Base-by-base conservation (phyloP, 139 green algal genomes). In the Coccomyxa sp. region DNA sequence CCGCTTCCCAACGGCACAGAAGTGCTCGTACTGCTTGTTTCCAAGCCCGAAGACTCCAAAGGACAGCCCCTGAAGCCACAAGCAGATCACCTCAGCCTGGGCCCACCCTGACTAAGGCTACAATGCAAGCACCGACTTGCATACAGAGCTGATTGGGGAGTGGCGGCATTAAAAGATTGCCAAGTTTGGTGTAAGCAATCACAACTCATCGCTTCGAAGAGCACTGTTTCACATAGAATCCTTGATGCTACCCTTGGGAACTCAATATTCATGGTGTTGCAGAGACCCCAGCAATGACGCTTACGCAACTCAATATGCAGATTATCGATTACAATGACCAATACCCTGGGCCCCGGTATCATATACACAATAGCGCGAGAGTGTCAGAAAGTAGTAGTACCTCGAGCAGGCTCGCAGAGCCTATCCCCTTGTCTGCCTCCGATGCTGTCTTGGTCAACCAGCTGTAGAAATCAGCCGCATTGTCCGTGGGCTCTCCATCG, bases 1-100 rank as follows among this genome's bases (percentile, higher is more conserved):
- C 39, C 90, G 86, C 78, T 94, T 93, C 40, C 94, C 94, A 55
- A 95, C 89, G 0, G 89, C 86, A 78, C 94, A 96, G 86, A 98
- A 99, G 87, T 98, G 95, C 88, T 99, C 96, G 75, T 99, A 99
- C 90, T 98, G 93, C 78, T 90, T 93, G 88, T 99, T 99, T 55
- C 96, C 96, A 36, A 99, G 87, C 8, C 91, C 96, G 88, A 99
- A 98, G 39, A 99, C 94, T 22, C 82, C 93, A 72, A 90, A 98
- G 0, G 50, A 77, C 1, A 96, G 78, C 29, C 80, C 86, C 86
- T 95, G 81, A n/a, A n/a, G n/a, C 44, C 55, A 37, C 73, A 64
- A 27, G 33, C 73, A 64, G 14, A 24, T 64, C 44, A 64, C 22
- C 50, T 31, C 5, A 64, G 22, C 1, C 33, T 50, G 18, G 33